Evolutionary conservation across 1,139 yeast species (phyloP), one percentile per base, ranked within the genome.

Genomic region (Protomyces inouyei): DNA sequence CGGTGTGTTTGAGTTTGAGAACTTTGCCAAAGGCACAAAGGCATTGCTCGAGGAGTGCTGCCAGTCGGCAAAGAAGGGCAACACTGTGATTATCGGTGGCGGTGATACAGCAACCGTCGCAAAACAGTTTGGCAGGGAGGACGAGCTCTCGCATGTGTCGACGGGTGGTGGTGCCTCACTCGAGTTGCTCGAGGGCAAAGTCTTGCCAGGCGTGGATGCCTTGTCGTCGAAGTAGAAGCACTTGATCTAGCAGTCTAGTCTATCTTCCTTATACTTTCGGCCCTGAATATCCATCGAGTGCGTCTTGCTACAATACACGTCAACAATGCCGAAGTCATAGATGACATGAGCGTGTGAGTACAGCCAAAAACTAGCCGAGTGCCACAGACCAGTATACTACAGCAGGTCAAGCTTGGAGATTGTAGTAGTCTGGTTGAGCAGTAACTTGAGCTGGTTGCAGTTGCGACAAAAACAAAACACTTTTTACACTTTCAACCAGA

Each of bases 61-160:
- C 72, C 82, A 83, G 76, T 88, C 96, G 69, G 89, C 92, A 73
- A 85, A 84, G 77, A 83, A 83, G 68, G 87, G 90, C 82, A 89
- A 96, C 72, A 97, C 91, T 70, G 93, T 93, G 79, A 87, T 92
- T 73, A 69, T 71, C 48, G 98, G 98, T 78, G 98, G 98, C 85
- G 98, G 98, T 83, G 98, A 92, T 80, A 92, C 98, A 74, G 98
- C 98, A 71, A 92, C 98, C 72, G 98, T 91, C 71, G 97, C 97
- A 74, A 91, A 91, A 88, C 92, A 92, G 83, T 92, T 81, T 79
- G 97, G 96, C 76, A 96, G 85, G 70, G 93, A 89, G 73, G 95
- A 88, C 77, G 88, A 91, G 83, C 85, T 92, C 75, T 89, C 97
- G 65, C 98, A 92, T 80, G 97, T 92, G 71, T 91, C 97, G 71